Evolutionary conservation across 805 yeast species (phyloP), one percentile per base, ranked within the genome.

Genomic region (Ogataea salicorniae): DNA sequence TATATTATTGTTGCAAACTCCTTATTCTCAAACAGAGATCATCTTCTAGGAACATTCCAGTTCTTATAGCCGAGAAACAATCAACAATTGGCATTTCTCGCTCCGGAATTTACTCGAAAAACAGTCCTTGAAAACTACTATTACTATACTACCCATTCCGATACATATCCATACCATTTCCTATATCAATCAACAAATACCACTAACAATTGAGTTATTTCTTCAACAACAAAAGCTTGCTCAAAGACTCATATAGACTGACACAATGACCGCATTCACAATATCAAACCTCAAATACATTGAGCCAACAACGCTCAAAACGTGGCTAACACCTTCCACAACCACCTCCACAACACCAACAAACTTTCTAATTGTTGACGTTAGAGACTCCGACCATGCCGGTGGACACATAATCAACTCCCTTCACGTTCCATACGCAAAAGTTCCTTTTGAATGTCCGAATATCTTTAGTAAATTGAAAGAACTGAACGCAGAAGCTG

Each of bases 331-430:
- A 14, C 35, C 44, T 14, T 15, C 20, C 4, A 17, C 41, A 34
- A 34, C 17, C 41, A 26, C 41, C 41, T n/a, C n/a, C 22, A 17
- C 40, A 20, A 18, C 13, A 18, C 40, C 31, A 11, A 11, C 75
- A 4, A 61, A 59, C 9, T 76, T 80, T 50, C 69, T 75, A 0
- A 76, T 91, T 3, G 75, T 92, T 2, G 98, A 91, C 58, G 97
- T 92, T 2, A 74, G 98, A 45, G 97, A 91, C 46, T 74, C 77
- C 7, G 97, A 92, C 64, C 77, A 75, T 60, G 63, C 84, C 37
- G 97, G 97, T 2, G 82, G 95, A 33, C 89, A 85, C 58, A 77
- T 85, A 45, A 67, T 60, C 45, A 74, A 76, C 9, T 74, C 85
- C 15, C 60, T 74, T 39, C 81, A 82, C 63, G 73, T 73, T 42